Conservation (phyloP, 306 rosid genomes). For the Sicyos edulis region DNA sequence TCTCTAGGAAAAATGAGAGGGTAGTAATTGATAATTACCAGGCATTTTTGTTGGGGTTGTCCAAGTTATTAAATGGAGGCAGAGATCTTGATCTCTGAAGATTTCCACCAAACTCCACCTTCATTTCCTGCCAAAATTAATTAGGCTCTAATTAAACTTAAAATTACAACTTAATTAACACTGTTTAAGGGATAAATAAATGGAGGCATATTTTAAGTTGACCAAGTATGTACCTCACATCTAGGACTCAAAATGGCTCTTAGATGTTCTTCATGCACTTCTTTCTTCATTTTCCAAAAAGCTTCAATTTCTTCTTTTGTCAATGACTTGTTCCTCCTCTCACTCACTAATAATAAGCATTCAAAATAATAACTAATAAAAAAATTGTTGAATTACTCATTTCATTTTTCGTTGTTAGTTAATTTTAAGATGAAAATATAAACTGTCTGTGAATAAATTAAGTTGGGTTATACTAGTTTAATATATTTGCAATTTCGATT, state of each 20-base stretch:
- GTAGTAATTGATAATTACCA: constrained; percentile 35
- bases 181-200: background rate
- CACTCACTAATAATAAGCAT: constrained; percentile 27
- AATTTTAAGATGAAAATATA: no score
- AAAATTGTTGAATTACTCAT: no score
- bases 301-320: constrained; percentile 40
- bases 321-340: constrained; percentile 46
- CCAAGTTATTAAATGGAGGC: constrained; percentile 31
- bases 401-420: no score
- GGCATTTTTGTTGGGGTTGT: constrained; percentile 39
- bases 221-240: constrained; percentile 30
- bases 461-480: no score
- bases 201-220: background rate
- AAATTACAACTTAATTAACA: no score
- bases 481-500: no score
- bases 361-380: no score
- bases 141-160: background rate
- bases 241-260: constrained; percentile 30
- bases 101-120: constrained; percentile 11
- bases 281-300: constrained; percentile 22
- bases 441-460: no score
- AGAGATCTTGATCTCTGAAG: constrained; percentile 34
- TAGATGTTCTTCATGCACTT: constrained; percentile 43
- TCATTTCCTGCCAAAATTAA: constrained; percentile 20
- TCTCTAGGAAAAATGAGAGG: no score